phyloP scores from a whole-genome alignment of 768 basidiomycete species.

The Pholiota molesta region DNA sequence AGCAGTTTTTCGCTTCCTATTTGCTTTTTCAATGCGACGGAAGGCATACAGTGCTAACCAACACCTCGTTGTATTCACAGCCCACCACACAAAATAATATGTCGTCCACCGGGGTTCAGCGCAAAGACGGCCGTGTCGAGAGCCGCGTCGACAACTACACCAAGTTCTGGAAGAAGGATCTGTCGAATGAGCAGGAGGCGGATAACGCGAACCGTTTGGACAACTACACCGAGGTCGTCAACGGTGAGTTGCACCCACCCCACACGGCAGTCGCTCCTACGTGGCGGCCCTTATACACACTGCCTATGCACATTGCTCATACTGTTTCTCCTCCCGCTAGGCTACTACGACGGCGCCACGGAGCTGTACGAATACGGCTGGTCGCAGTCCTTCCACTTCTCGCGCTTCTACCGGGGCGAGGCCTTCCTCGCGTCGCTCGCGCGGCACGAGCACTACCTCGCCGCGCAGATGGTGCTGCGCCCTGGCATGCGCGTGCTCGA shows the following conservation, averaged over 20 bases:
- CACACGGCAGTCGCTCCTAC: not conserved
- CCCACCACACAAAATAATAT: constrained; percentile 18
- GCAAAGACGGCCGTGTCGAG: constrained; percentile 59
- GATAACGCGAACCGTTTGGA: constrained; percentile 76
- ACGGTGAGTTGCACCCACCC: constrained; percentile 54
- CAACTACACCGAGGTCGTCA: constrained; percentile 92
- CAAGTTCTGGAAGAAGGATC: constrained; percentile 90
- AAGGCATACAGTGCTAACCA: not conserved
- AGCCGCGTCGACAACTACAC: constrained; percentile 84
- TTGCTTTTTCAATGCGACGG: not conserved
- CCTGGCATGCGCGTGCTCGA: constrained; percentile 97
- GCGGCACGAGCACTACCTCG: constrained; percentile 97
- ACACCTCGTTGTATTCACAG: not conserved
- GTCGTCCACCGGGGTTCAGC: constrained; percentile 25
- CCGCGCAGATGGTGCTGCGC: constrained; percentile 79
- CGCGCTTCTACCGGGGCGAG: constrained; percentile 94
- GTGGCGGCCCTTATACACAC: not conserved
- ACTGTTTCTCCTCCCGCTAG: constrained; percentile 36
- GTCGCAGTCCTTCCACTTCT: constrained; percentile 94
- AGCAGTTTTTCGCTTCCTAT: not conserved
- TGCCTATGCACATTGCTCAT: not conserved
- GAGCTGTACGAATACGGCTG: constrained; percentile 95
- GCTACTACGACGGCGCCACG: constrained; percentile 97
- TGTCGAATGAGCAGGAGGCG: constrained; percentile 61
- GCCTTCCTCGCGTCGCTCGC: constrained; percentile 75